Evolutionary conservation across 768 basidiomycete genomes (phyloP).

Genomic region (Tremella mesenterica): DNA sequence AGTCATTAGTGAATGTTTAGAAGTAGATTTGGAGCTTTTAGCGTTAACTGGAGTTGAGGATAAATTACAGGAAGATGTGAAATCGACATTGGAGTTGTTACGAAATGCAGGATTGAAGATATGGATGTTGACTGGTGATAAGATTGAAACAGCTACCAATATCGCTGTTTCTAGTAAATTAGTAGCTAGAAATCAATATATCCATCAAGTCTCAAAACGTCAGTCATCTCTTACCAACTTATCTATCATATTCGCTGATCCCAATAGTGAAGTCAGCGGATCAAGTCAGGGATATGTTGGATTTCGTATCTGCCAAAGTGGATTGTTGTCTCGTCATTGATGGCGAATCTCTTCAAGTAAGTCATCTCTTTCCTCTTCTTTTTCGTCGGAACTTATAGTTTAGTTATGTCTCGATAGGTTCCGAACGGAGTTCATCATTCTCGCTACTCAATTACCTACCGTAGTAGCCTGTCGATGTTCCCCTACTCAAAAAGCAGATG

Average conservation of each 20-base stretch:
- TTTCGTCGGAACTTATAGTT: neutral
- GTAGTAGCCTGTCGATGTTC: conserved; percentile 98
- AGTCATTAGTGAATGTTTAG: conserved; percentile 68
- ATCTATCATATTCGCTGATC: neutral
- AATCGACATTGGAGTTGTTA: conserved; percentile 79
- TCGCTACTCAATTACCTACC: conserved; percentile 87
- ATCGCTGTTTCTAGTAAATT: conserved; percentile 96
- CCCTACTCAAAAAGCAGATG: conserved; percentile 97
- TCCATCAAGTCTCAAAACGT: conserved; percentile 93
- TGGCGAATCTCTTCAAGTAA: conserved; percentile 85
- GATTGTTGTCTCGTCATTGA: conserved; percentile 98
- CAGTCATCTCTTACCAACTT: conserved; percentile 30
- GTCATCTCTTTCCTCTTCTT: neutral
- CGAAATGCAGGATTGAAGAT: conserved; percentile 96
- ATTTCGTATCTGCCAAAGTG: conserved; percentile 84
- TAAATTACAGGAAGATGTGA: conserved; percentile 95
- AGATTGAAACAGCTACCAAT: conserved; percentile 96
- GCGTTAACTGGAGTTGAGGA: conserved; percentile 98
- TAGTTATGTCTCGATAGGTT: conserved; percentile 86
- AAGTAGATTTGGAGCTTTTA: conserved; percentile 80
- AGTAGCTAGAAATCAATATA: conserved; percentile 91
- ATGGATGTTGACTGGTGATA: conserved; percentile 99
- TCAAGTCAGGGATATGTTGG: conserved; percentile 74
- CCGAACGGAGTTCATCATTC: conserved; percentile 89
- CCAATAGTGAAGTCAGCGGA: conserved; percentile 72